phyloP scores from a whole-genome alignment of 805 yeast species.

The Danielia oregonensis region DNA sequence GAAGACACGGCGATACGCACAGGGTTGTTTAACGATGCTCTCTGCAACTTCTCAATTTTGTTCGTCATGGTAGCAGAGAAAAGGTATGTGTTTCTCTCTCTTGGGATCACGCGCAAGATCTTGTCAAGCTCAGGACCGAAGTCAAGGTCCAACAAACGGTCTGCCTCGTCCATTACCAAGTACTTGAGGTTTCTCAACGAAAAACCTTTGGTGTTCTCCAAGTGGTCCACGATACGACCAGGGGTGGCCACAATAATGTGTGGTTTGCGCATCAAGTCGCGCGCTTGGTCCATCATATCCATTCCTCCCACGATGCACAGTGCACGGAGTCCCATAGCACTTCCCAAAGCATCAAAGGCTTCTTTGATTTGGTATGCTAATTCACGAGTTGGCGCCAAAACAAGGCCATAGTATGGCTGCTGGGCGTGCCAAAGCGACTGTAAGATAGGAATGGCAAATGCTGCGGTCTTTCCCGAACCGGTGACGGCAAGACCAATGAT shows the following conservation, averaged over 20 bases:
- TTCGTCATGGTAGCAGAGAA: constrained; percentile 98
- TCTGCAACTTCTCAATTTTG: constrained; percentile 88
- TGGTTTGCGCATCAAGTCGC: constrained; percentile 90
- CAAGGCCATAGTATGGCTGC: constrained; percentile 82
- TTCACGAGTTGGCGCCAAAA: constrained; percentile 83
- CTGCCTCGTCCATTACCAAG: constrained; percentile 96
- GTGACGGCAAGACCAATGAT: constrained; percentile 96
- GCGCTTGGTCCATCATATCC: constrained; percentile 97
- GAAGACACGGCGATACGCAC: constrained; percentile 87
- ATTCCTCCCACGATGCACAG: constrained; percentile 94
- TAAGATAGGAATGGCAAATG: constrained; percentile 92
- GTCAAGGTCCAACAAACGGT: constrained; percentile 90
- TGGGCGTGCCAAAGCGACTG: constrained; percentile 90
- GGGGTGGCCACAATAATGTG: constrained; percentile 96
- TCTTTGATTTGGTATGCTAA: constrained; percentile 86
- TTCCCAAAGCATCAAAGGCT: constrained; percentile 91
- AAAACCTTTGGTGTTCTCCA: constrained; percentile 90
- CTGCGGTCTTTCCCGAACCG: constrained; percentile 98
- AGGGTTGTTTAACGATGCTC: constrained; percentile 87
- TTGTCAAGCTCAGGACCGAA: constrained; percentile 92
- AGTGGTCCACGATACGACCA: constrained; percentile 88
- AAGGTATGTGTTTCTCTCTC: constrained; percentile 75
- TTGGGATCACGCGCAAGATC: constrained; percentile 79
- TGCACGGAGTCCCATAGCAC: constrained; percentile 86
- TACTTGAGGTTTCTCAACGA: constrained; percentile 72